Evolutionary conservation across 177 flowering plant genomes (phyloP), one percentile per base, ranked within the genome.

Genomic region (Vitis hybrid): DNA sequence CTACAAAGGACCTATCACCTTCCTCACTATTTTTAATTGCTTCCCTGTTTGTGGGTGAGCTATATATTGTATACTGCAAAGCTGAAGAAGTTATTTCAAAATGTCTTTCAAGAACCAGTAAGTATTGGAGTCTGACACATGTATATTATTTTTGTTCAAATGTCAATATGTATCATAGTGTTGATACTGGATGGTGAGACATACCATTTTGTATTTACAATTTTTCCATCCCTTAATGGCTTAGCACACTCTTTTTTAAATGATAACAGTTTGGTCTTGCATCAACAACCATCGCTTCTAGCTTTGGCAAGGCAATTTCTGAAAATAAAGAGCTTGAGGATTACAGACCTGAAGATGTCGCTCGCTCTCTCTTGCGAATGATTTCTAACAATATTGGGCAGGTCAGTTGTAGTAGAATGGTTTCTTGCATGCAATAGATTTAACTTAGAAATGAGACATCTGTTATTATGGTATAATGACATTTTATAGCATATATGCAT

Each of bases 301-400:
- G 91, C 75, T 89, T 89, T 81, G 93, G 93, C 35, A 89, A 85
- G 79, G 84, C 85, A 66, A 72, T 87, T 58, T 80, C 89, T 56
- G 82, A 77, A 69, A 78, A 80, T 61, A 87, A 86, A 76, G 88
- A 83, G 64, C 86, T 83, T 66, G 83, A 85, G 64, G 87, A 89
- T 61, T 87, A 82, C 81, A 82, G 72, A 58, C 76, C 86, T 75
- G 91, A 89, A 78, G 93, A 89, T 73, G 20, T 89, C 1, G 71
- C 91, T 12, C 72, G 91, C 57, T 89, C 93, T 30, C 87, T 89
- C 49, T 66, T 89, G 27, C 73, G 93, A 74, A 78, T 89, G 88
- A 86, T 89, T 24, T 89, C 91, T 50, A 89, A 89, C 64, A 89
- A 89, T 58, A 79, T 89, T 72, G 93, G 88, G 30, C 93, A 89